phyloP scores from a whole-genome alignment of 2,329 filamentous ascomycete species.

The Calonectria leucothoes region DNA sequence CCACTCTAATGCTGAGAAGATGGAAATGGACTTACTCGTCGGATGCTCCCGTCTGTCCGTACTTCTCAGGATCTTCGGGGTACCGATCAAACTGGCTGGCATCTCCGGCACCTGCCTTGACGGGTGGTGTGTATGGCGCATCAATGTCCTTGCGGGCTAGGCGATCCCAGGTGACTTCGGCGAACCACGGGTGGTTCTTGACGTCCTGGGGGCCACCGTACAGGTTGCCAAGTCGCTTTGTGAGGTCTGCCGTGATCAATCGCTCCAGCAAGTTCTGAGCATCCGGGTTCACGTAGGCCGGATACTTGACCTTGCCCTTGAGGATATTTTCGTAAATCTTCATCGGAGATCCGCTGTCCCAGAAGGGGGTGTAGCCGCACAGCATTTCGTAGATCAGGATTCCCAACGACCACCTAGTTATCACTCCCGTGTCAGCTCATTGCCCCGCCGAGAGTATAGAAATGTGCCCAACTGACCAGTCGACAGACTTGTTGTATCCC shows the following conservation, averaged over 20 bases:
- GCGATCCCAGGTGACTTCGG: slow-evolving; percentile 97
- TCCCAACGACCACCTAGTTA: slow-evolving; percentile 90
- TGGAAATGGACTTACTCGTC: slow-evolving; percentile 79
- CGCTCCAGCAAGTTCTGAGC: slow-evolving; percentile 93
- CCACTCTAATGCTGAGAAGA: neutral
- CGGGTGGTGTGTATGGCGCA: slow-evolving; percentile 95
- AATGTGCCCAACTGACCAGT: slow-evolving; percentile 79
- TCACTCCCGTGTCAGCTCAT: slow-evolving; percentile 20
- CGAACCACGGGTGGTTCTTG: slow-evolving; percentile 96
- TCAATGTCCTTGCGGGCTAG: slow-evolving; percentile 96
- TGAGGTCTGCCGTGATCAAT: slow-evolving; percentile 93
- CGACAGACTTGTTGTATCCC: slow-evolving; percentile 99
- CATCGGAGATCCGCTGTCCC: slow-evolving; percentile 97
- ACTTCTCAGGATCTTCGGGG: slow-evolving; percentile 94
- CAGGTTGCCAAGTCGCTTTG: slow-evolving; percentile 93
- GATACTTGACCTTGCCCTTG: slow-evolving; percentile 95
- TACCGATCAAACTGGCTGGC: slow-evolving; percentile 98
- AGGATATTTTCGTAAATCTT: slow-evolving; percentile 99
- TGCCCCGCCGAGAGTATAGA: neutral
- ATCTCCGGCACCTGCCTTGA: slow-evolving; percentile 93
- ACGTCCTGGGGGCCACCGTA: slow-evolving; percentile 92
- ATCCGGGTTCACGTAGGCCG: slow-evolving; percentile 93
- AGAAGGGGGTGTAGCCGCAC: slow-evolving; percentile 98
- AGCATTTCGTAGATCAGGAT: slow-evolving; percentile 99
- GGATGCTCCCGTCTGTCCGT: slow-evolving; percentile 76